A percentile compares a stretch with the other conserved stretches of the same genome.
These are phyloP conservation scores for Saturnispora silvae DNA, from an alignment of 805 yeast genomes.

Conservation along the genomic window DNA sequence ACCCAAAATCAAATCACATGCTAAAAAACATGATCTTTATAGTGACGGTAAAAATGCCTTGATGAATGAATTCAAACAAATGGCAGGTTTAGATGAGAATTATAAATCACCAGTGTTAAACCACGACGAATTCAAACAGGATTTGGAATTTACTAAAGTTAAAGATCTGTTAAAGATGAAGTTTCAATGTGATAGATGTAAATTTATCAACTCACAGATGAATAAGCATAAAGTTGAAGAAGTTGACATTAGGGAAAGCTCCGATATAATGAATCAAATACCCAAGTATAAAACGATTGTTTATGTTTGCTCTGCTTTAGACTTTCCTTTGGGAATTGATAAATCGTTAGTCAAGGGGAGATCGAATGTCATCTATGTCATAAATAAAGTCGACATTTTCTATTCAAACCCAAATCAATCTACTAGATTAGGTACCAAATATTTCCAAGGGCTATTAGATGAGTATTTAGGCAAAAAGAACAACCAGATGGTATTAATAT, in stretches of 20 bases:
- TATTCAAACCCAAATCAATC: constrained; percentile 16
- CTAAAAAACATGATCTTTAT: background rate
- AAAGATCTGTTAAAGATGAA: background rate
- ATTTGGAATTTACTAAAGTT: background rate
- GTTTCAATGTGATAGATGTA: constrained; percentile 8
- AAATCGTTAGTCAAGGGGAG: constrained; percentile 26
- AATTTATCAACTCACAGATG: background rate
- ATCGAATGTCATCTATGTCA: constrained; percentile 29
- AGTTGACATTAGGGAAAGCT: constrained; percentile 7
- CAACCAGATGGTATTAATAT: constrained; percentile 34
- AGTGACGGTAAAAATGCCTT: constrained; percentile 2
- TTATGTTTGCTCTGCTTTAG: constrained; percentile 55
- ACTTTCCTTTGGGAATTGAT: constrained; percentile 58
- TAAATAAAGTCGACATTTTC: constrained; percentile 33
- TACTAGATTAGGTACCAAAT: constrained; percentile 20
- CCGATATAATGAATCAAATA: constrained; percentile 25
- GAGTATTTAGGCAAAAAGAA: constrained; percentile 22
- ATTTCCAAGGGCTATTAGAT: constrained; percentile 25
- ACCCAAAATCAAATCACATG: constrained; percentile 1
- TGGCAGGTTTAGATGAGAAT: constrained; percentile 2
- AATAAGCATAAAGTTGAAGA: background rate
- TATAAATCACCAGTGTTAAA: background rate
- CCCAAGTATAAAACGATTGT: constrained; percentile 40
- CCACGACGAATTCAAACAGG: background rate
- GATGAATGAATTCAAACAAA: constrained; percentile 3